Evolutionary conservation across 1,284 basidiomycete genomes (phyloP).

Genomic region (Termitomyces sp.): DNA sequence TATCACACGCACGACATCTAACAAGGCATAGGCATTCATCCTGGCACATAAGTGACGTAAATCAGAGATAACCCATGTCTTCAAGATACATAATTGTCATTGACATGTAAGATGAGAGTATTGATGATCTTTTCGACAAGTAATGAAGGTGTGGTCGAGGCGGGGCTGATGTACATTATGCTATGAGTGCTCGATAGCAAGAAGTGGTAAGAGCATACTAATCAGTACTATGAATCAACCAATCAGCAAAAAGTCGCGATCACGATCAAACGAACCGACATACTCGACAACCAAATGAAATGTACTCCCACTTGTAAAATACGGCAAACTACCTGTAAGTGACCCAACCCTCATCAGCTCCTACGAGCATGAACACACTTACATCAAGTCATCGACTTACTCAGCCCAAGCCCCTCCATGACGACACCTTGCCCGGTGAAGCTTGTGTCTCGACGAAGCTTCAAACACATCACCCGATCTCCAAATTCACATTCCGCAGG

Average conservation of each 20-base stretch:
- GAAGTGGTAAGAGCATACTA: conserved; percentile 32
- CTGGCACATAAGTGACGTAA: neutral
- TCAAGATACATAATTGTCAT: conserved; percentile 89
- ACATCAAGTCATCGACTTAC: conserved; percentile 32
- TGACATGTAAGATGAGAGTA: conserved; percentile 86
- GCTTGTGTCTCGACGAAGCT: conserved; percentile 86
- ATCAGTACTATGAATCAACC: conserved; percentile 39
- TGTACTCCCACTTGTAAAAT: conserved; percentile 85
- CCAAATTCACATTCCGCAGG: conserved; percentile 72
- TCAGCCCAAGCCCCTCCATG: conserved; percentile 83
- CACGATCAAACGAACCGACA: conserved; percentile 26
- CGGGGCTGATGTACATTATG: conserved; percentile 88
- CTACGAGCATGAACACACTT: neutral
- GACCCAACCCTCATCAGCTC: neutral
- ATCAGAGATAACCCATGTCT: conserved; percentile 40
- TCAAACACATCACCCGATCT: conserved; percentile 82
- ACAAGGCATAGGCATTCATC: neutral
- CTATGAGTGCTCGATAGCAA: conserved; percentile 33
- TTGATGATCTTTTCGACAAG: conserved; percentile 86
- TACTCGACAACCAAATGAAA: conserved; percentile 91
- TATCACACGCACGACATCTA: conserved; percentile 75
- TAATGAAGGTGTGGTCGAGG: conserved; percentile 82
- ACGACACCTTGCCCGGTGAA: conserved; percentile 87
- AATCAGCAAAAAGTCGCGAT: neutral
- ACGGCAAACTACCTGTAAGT: conserved; percentile 68